Base-by-base conservation (phyloP, 2,329 filamentous ascomycete species). In the Cladosporium sp. region DNA sequence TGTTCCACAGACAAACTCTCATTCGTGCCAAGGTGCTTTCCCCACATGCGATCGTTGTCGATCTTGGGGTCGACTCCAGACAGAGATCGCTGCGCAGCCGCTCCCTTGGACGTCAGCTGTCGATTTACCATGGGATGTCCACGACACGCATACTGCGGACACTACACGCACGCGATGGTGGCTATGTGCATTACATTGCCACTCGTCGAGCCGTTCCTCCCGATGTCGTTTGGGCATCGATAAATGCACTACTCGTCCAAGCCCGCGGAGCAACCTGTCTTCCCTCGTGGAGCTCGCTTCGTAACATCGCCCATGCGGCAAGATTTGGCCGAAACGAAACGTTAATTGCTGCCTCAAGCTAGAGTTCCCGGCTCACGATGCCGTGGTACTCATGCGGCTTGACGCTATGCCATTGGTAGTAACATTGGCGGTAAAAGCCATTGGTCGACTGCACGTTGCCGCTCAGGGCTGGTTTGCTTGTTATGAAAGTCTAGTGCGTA, bases 401-500 rank as follows among this genome's bases (percentile, higher is more conserved):
- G 49, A 51, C 60, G 48, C 18, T 28, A 34, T 46, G 26, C 60
- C 60, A 54, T 30, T 39, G 49, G 32, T 36, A 63, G 48, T 23
- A 21, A 28, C 32, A 54, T 63, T 63, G 60, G 60, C 60, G 18
- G 21, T n/a, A 4, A 11, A 25, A 30, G 39, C 32, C 32, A 63
- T 63, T 54, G 60, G 49, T 30, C 10, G 23, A 23, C 34, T 14
- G 48, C 21, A 46, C 32, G 30, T 51, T 25, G 30, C 48, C 32
- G 23, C 48, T 39, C 48, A 54, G 59, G 48, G 54, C 54, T 57
- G 16, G 13, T 62, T 56, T 63, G 60, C 49, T 63, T 63, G n/a
- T 60, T 30, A 18, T n/a, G 13, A 14, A 51, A 63, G 49, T 63
- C 60, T 56, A 63, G 49, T 63, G 49, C 60, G 60, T 63, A 63